Evolutionary conservation across 78 protist genomes (phyloP), one percentile per base, ranked within the genome.

Genomic region (Dictyostelium firmibasis): DNA sequence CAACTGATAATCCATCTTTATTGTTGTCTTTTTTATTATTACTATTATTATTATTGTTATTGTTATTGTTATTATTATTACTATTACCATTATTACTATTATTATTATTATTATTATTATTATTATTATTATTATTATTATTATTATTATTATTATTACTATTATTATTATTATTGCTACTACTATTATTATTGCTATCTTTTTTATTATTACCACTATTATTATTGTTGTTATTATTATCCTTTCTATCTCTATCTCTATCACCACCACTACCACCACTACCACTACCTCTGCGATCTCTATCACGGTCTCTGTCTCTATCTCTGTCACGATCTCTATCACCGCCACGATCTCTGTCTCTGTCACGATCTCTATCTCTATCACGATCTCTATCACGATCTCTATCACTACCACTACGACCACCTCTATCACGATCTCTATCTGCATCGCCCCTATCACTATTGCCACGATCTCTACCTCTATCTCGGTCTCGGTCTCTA

Each of bases 291-390:
- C n/a, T n/a, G 1, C 75, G 23, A 23, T 60, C 74, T 31, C 86
- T 27, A 23, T 57, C 75, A 8, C 75, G 7, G 44, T 57, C 75
- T 4, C 76, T n/a, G 35, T 35, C 86, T 14, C 85, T 25, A 23
- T 82, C 75, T 60, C 86, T 60, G 23, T 82, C 86, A 31, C 86
- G 27, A 57, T 33, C 86, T 29, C 88, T 29, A 41, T 67, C 78
- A 3, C 81, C 67, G 8, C 43, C 81, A 8, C 74, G 25, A 20
- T 84, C 91, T n/a, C 85, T 36, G 25, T 86, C 85, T 8, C 93
- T 10, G 20, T 87, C 93, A 27, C 93, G 33, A 36, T 87, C 93
- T 41, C 93, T 53, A 36, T 87, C 93, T 13, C 85, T 35, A 53
- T 69, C n/a, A 1, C 86, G 38, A 43, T 87, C 93, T 1, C 85